Evolutionary conservation across 805 yeast species (phyloP).

Genomic region (Candida corydali): DNA sequence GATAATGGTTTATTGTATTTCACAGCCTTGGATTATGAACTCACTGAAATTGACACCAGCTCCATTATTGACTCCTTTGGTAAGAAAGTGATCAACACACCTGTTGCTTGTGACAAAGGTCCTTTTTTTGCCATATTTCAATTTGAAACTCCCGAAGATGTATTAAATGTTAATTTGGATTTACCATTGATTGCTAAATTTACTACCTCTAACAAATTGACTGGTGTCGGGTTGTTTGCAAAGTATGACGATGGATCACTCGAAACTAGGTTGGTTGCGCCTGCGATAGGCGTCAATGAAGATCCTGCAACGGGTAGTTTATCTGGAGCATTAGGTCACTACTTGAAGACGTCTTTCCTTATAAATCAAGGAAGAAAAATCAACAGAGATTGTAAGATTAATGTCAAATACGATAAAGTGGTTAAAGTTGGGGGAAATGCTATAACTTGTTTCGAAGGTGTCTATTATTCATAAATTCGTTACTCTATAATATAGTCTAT

Average conservation of each 20-base stretch:
- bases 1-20: constrained; percentile 19
- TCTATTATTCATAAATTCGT: constrained; percentile 4
- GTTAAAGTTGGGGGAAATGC: constrained; percentile 38
- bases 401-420: constrained; percentile 16
- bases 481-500: not conserved
- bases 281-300: constrained; percentile 32
- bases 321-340: constrained; percentile 26
- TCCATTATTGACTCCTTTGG: constrained; percentile 10
- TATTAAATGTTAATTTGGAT: constrained; percentile 31
- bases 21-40: constrained; percentile 19
- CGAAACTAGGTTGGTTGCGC: constrained; percentile 43
- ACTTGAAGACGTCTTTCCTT: constrained; percentile 18
- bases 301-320: constrained; percentile 59
- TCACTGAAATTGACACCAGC: constrained; percentile 10
- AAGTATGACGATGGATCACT: constrained; percentile 17
- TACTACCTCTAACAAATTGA: constrained; percentile 14
- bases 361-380: constrained; percentile 38
- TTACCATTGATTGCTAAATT: constrained; percentile 16
- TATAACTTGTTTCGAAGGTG: constrained; percentile 33
- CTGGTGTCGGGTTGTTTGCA: constrained; percentile 41
- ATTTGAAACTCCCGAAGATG: constrained; percentile 25
- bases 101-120: constrained; percentile 37
- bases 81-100: constrained; percentile 12
- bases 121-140: constrained; percentile 43
- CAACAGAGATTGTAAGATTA: constrained; percentile 34